phyloP scores from a whole-genome alignment of 1,284 basidiomycete species.

The Amylostereum chailletii region DNA sequence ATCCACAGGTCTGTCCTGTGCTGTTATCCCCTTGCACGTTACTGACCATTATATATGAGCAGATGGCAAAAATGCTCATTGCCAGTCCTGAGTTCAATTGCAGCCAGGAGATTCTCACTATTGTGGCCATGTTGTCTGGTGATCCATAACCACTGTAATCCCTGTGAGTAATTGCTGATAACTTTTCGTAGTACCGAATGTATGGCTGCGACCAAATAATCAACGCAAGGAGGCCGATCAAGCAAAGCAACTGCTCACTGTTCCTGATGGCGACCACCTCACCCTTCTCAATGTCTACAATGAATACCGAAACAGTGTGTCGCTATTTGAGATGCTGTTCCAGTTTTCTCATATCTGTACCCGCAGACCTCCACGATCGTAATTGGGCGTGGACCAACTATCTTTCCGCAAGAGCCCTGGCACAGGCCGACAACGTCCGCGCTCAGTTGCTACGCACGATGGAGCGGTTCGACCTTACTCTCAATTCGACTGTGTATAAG shows the following conservation, averaged over 20 bases:
- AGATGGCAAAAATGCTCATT: slow-evolving; percentile 93
- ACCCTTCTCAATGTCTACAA: slow-evolving; percentile 96
- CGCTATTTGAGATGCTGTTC: slow-evolving; percentile 1
- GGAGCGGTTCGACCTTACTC: slow-evolving; percentile 85
- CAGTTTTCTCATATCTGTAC: slow-evolving; percentile 4
- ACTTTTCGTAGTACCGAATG: slow-evolving; percentile 67
- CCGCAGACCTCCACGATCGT: slow-evolving; percentile 60
- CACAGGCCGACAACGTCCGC: slow-evolving; percentile 95
- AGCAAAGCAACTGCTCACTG: slow-evolving; percentile 82
- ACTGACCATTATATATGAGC: background rate
- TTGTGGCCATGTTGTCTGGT: slow-evolving; percentile 95
- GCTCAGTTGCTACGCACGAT: slow-evolving; percentile 86
- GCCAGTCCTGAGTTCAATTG: slow-evolving; percentile 93
- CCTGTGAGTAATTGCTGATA: slow-evolving; percentile 1
- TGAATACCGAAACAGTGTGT: slow-evolving; percentile 77
- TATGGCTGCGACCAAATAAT: slow-evolving; percentile 88
- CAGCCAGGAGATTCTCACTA: slow-evolving; percentile 91
- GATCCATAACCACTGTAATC: slow-evolving; percentile 14
- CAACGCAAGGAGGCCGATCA: slow-evolving; percentile 86
- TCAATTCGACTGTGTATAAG: slow-evolving; percentile 54
- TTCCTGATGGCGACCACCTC: slow-evolving; percentile 94
- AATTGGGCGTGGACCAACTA: slow-evolving; percentile 95
- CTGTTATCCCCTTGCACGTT: background rate
- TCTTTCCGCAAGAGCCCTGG: slow-evolving; percentile 76
- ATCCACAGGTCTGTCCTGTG: slow-evolving; percentile 69